Conservation (phyloP, 805 yeast species). For the Yarrowia hollandica region DNA sequence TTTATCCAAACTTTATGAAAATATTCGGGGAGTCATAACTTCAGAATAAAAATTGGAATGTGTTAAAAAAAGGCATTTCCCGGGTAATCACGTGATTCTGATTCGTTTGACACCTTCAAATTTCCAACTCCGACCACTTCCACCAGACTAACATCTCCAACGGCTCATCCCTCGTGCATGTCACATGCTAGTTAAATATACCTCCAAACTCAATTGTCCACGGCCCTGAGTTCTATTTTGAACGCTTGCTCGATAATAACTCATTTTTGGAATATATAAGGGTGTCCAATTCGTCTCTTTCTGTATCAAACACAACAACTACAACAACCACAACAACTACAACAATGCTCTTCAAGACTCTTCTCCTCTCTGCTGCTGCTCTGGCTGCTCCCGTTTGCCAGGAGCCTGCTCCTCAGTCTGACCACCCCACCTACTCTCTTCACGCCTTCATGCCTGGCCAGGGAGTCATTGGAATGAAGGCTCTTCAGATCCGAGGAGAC, state of each 20-base stretch:
- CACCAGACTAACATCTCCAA: neutral
- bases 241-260: too few relatives aligned
- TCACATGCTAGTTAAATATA: neutral
- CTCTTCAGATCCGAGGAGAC: neutral
- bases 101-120: neutral
- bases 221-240: too few relatives aligned
- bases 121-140: neutral
- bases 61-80: neutral
- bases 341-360: neutral
- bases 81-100: neutral
- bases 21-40: too few relatives aligned
- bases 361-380: neutral
- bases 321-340: neutral
- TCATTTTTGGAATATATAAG: neutral
- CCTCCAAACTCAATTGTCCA: neutral
- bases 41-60: too few relatives aligned
- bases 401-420: too few relatives aligned
- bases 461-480: neutral
- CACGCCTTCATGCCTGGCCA: neutral
- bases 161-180: neutral
- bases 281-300: neutral
- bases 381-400: neutral
- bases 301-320: neutral
- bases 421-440: neutral
- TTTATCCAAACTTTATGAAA: neutral